Conservation (phyloP, 1,284 basidiomycete species). For the Filobasidium uniguttulatum region DNA sequence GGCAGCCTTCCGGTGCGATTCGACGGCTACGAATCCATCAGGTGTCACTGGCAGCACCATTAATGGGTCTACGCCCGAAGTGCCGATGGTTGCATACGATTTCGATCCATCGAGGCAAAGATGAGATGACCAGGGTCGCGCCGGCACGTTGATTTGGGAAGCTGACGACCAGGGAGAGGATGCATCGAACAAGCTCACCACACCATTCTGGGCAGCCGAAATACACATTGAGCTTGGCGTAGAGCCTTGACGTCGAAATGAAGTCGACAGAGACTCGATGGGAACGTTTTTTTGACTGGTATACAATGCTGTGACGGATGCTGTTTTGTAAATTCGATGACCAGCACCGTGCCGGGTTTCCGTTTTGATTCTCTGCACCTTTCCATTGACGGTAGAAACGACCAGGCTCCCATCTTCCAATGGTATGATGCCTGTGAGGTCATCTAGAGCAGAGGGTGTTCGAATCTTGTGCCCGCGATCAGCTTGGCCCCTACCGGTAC, state of each 20-base stretch:
- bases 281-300: conserved; percentile 11
- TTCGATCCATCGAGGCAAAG: conserved; percentile 9
- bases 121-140: conserved; percentile 27
- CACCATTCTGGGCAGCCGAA: conserved; percentile 20
- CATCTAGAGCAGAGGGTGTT: conserved; percentile 12
- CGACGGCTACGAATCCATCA: not conserved
- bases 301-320: conserved; percentile 17
- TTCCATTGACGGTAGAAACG: conserved; percentile 4
- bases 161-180: conserved; percentile 26
- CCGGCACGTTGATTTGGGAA: conserved; percentile 15
- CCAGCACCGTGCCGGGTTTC: not conserved
- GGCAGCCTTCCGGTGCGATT: not conserved
- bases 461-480: not conserved
- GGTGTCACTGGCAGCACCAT: conserved; percentile 2
- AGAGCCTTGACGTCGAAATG: not conserved
- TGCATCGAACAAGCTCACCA: conserved; percentile 20
- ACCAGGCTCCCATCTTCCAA: not conserved
- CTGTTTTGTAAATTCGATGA: not conserved
- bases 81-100: conserved; percentile 8
- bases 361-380: conserved; percentile 11
- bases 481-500: too few species aligned
- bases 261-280: conserved; percentile 14
- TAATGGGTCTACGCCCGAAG: conserved; percentile 5
- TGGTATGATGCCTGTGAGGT: conserved; percentile 11
- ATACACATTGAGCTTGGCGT: conserved; percentile 16